Conservation (phyloP, 2,329 filamentous ascomycete species). For the Fusarium hainanense region DNA sequence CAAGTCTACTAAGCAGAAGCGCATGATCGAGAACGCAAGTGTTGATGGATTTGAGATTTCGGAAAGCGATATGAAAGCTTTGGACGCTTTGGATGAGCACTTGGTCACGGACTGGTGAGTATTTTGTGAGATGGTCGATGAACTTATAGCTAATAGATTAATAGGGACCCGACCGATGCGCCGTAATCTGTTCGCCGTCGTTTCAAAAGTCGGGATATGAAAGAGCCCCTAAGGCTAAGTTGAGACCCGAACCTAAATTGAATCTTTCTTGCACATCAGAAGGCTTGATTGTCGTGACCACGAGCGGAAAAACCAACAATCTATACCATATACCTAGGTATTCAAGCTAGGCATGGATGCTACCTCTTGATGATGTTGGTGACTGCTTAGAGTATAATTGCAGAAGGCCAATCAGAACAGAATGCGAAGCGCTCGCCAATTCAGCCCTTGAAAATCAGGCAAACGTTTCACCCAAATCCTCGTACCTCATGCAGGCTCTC, state of each 20-base stretch:
- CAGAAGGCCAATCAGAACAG: background rate
- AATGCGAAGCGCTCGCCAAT: background rate
- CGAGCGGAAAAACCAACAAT: background rate
- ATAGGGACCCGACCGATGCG: constrained; percentile 49
- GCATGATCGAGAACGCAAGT: constrained; percentile 73
- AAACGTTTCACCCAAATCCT: background rate
- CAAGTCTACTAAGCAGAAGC: constrained; percentile 73
- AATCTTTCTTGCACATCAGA: background rate
- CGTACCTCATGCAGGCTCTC: background rate
- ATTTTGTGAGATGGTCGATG: rapidly evolving
- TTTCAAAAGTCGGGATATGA: background rate
- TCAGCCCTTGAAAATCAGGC: background rate
- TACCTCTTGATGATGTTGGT: background rate
- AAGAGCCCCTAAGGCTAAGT: background rate
- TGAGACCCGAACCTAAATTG: background rate
- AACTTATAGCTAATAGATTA: background rate
- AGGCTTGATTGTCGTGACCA: background rate
- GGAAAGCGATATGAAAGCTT: constrained; percentile 67
- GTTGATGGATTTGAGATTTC: constrained; percentile 71
- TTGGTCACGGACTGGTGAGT: constrained; percentile 75
- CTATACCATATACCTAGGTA: background rate
- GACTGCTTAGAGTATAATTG: background rate
- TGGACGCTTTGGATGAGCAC: constrained; percentile 77
- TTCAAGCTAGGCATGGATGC: background rate
- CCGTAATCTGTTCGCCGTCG: constrained; percentile 5